phyloP scores from a whole-genome alignment of 805 yeast genomes.

The Candida patagonica region DNA sequence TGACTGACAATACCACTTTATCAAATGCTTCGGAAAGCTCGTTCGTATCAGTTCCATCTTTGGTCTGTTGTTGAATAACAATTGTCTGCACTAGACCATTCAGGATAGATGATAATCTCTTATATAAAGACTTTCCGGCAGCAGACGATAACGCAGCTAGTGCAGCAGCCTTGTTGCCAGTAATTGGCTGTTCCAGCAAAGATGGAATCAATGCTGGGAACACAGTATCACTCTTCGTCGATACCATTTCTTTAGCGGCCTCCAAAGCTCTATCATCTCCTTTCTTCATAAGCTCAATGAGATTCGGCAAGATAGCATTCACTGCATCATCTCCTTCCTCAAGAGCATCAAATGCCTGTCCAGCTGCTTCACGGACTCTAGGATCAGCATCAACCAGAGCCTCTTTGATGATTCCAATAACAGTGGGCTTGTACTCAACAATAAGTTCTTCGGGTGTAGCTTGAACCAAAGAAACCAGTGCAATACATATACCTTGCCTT shows the following conservation, averaged over 20 bases:
- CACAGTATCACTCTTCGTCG: constrained; percentile 78
- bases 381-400: constrained; percentile 69
- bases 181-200: constrained; percentile 70
- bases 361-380: constrained; percentile 83
- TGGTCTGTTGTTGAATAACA: constrained; percentile 39
- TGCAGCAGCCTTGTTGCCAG: constrained; percentile 77
- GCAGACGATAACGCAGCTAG: constrained; percentile 80
- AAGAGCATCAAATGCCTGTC: constrained; percentile 78
- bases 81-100: constrained; percentile 46
- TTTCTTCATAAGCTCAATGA: constrained; percentile 57
- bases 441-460: constrained; percentile 59
- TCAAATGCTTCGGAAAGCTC: constrained; percentile 49
- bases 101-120: constrained; percentile 62
- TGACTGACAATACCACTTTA: constrained; percentile 61
- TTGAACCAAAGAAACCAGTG: constrained; percentile 73
- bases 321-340: constrained; percentile 55
- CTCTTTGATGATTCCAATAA: constrained; percentile 66
- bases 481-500: constrained; percentile 94
- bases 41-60: constrained; percentile 26
- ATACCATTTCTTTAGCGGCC: constrained; percentile 88
- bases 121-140: constrained; percentile 75
- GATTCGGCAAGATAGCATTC: constrained; percentile 79
- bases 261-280: constrained; percentile 57
- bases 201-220: constrained; percentile 92
- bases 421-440: constrained; percentile 51